Conservation (phyloP, 2,329 filamentous ascomycete genomes). For the Xylaria polymorpha region DNA sequence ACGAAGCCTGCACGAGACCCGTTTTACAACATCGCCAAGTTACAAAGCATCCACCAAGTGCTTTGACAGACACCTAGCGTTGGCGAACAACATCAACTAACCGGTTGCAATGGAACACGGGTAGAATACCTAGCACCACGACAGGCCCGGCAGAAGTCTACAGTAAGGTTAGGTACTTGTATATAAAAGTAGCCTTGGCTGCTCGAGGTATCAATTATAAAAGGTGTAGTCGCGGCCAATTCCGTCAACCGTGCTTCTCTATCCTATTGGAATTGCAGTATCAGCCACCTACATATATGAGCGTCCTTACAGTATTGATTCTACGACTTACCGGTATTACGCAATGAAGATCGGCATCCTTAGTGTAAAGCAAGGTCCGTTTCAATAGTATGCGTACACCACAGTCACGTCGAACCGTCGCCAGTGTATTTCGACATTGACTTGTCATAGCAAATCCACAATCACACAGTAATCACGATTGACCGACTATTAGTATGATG, state of each 20-base stretch:
- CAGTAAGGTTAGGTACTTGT: not conserved
- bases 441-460: no score
- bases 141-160: not conserved
- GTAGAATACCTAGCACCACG: not conserved
- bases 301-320: no score
- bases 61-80: slow-evolving; percentile 12
- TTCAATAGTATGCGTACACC: not conserved
- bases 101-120: slow-evolving; percentile 4
- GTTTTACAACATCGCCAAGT: slow-evolving; percentile 7
- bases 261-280: not conserved
- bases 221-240: not conserved
- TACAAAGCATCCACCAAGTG: not conserved
- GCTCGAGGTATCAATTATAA: not conserved
- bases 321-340: not conserved
- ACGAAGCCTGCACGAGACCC: not conserved
- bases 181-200: not conserved
- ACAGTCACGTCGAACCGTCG: not conserved
- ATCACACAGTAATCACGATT: slow-evolving; percentile 11
- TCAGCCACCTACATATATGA: not conserved
- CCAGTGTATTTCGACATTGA: no score
- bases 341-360: slow-evolving; percentile 5
- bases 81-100: not conserved
- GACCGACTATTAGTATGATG: not conserved
- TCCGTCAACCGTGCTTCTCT: not conserved
- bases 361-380: not conserved